Base-by-base conservation (phyloP, 1,284 basidiomycete genomes). In the Sanguinoderma infundibulare region DNA sequence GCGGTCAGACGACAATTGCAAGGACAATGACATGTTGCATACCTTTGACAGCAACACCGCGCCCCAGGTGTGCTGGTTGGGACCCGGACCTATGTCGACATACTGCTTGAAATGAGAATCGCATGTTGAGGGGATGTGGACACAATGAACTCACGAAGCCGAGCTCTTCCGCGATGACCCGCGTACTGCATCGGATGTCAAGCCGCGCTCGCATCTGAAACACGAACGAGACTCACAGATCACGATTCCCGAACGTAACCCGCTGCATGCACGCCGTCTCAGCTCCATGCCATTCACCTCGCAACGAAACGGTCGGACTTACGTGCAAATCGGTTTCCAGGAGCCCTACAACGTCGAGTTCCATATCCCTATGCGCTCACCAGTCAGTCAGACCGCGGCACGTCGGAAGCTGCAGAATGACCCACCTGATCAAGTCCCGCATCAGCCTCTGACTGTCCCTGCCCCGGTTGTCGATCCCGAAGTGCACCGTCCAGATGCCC, bases 401-500 rank as follows among this genome's bases (percentile, higher is more conserved):
- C 55, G 59, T 57, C 24, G 7, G 14, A 9, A 32, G 35, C 32
- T n/a, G 49, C n/a, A 14, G n/a, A 8, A 28, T 7, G 47, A 74
- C 77, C 32, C 66, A 86, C 87, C 74, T 79, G 35, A 96, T 82
- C 39, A 97, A 75, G 60, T 91, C 85, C 57, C 87, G 81, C 75
- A 97, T 91, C 10, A 90, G 83, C 46, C 88, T 79, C 73, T 95
- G 93, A 72, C 91, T 94, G 70, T 96, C 94, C 65, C 91, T 82
- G 5, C 94, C 94, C 46, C 82, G 83, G 65, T 94, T 90, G 70
- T 95, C 91, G 53, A 95, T 86, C 2, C 92, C 93, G 73, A 97
- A 97, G 74, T 97, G 95, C 30, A 96, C 82, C 0, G 96, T 96
- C 94, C 94, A 97, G 60, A 98, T 96, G 1, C 94, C 96, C 10